A percentile compares a stretch with the other conserved stretches of the same genome.
Conservation (phyloP, 1,284 basidiomycete species). For the Tetrapyrgos nigripes region DNA sequence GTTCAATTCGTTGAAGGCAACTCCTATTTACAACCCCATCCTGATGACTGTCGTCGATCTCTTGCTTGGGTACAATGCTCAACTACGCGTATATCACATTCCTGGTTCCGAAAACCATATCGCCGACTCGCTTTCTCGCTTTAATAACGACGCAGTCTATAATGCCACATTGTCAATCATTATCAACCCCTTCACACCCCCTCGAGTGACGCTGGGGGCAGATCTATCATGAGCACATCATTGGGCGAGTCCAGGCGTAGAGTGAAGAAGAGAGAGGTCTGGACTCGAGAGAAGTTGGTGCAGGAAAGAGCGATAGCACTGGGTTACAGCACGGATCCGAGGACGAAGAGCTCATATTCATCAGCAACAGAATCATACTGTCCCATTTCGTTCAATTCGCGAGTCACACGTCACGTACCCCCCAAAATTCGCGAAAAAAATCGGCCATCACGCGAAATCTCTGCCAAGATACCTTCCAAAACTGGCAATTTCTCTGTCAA, state of each 20-base stretch:
- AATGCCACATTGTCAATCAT: neutral
- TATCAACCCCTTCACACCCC: constrained; percentile 29
- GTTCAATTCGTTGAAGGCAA: constrained; percentile 32
- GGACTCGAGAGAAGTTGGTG: constrained; percentile 26
- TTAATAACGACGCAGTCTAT: neutral
- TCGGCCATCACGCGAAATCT: no score
- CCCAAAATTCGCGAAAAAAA: no score
- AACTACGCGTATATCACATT: constrained; percentile 30
- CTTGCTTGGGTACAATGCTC: constrained; percentile 15
- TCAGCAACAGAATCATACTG: constrained; percentile 36
- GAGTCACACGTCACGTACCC: no score
- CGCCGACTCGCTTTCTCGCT: constrained; percentile 31
- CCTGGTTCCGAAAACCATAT: constrained; percentile 28
- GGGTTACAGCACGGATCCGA: constrained; percentile 20
- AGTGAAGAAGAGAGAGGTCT: constrained; percentile 12
- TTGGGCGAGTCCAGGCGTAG: constrained; percentile 18
- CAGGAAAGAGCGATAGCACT: constrained; percentile 25
- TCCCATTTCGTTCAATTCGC: no score
- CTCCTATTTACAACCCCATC: no score
- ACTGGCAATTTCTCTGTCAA: no score
- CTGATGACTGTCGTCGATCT: constrained; percentile 19
- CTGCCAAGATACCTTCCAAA: no score
- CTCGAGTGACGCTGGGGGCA: constrained; percentile 30
- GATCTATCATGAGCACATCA: constrained; percentile 17
- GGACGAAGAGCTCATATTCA: constrained; percentile 22